phyloP scores from a whole-genome alignment of 108 stramenopile species.

The Seminavis robusta region DNA sequence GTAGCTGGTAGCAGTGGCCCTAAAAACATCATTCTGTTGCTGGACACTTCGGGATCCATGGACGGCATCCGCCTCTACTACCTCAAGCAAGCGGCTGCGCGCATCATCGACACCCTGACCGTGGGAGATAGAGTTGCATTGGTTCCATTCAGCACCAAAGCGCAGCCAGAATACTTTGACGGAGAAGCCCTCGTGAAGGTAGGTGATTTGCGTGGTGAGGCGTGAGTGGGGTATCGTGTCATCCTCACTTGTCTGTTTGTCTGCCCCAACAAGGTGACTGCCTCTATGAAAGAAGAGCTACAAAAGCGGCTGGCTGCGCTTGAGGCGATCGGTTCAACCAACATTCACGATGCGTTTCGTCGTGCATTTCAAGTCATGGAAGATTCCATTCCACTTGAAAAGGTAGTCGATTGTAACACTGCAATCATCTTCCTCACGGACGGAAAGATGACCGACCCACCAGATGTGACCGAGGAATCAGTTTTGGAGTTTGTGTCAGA shows the following conservation, averaged over 20 bases:
- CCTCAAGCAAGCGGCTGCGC: slow-evolving; percentile 37
- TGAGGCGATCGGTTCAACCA: slow-evolving; percentile 1
- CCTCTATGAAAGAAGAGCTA: slow-evolving; percentile 3
- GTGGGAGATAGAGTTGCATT: slow-evolving; percentile 44
- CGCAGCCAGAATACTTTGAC: slow-evolving; percentile 20
- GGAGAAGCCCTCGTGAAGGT: too few species aligned
- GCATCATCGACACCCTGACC: slow-evolving; percentile 38
- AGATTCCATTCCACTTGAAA: not conserved
- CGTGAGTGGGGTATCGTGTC: too few species aligned
- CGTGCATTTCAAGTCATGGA: slow-evolving; percentile 16
- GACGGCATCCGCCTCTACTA: slow-evolving; percentile 15
- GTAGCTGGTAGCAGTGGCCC: slow-evolving; percentile 53
- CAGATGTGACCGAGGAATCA: slow-evolving; percentile 2
- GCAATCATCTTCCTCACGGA: slow-evolving; percentile 39
- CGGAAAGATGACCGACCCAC: slow-evolving; percentile 15
- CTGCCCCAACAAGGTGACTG: slow-evolving; percentile 10
- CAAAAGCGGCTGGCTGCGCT: not conserved
- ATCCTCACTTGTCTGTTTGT: too few species aligned
- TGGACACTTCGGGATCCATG: slow-evolving; percentile 59
- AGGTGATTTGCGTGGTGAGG: too few species aligned
- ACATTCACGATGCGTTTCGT: slow-evolving; percentile 11
- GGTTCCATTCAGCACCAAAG: slow-evolving; percentile 18
- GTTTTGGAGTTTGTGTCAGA: slow-evolving; percentile 3
- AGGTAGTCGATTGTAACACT: slow-evolving; percentile 6
- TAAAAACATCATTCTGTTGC: slow-evolving; percentile 58